Base-by-base conservation (phyloP, 805 yeast species). In the Wickerhamomyces subpelliculosus region DNA sequence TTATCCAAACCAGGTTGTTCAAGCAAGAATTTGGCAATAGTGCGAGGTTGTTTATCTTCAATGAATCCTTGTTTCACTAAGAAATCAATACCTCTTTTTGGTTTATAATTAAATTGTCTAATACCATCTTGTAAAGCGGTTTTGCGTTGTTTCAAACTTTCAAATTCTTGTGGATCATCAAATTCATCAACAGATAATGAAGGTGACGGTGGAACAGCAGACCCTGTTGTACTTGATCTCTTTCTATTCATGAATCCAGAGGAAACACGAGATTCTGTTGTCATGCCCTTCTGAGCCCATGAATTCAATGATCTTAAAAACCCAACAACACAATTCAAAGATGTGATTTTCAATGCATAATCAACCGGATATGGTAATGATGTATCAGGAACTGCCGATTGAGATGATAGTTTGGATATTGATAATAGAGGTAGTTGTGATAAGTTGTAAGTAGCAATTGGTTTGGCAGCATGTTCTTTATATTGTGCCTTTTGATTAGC, bases 81-180 rank as follows among this genome's bases (percentile, higher is more conserved):
- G 40, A 64, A 68, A 22, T 70, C 68, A 39, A 93, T 63, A 1
- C 97, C 98, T 36, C 72, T 78, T 53, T 83, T 81, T 2, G 97
- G 95, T 45, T 84, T 84, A 59, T 70, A 84, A 55, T 88, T 89
- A 67, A 93, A 93, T 40, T 78, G 77, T 42, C 73, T 72, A 13
- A 87, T 72, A 38, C 89, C 89, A 42, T 85, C 93, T 19, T 83
- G 68, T 27, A 90, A 65, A 3, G 83, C 83, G 25, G 84, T 87
- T 58, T 93, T 93, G 41, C 90, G 70, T 49, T 78, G 84, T 53
- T 93, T 94, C 47, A 80, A 72, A 35, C 72, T 77, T 49, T 89
- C 97, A 60, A 93, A 90, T 58, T 87, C 94, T 17, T 74, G 72
- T 1, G 94, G 89, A 48, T 81, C 86, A 53, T 84, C 94, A 13